These are phyloP conservation scores for Pseudocercospora fuligena DNA, from an alignment of 2,329 filamentous ascomycete species.

Conservation along the genomic window DNA sequence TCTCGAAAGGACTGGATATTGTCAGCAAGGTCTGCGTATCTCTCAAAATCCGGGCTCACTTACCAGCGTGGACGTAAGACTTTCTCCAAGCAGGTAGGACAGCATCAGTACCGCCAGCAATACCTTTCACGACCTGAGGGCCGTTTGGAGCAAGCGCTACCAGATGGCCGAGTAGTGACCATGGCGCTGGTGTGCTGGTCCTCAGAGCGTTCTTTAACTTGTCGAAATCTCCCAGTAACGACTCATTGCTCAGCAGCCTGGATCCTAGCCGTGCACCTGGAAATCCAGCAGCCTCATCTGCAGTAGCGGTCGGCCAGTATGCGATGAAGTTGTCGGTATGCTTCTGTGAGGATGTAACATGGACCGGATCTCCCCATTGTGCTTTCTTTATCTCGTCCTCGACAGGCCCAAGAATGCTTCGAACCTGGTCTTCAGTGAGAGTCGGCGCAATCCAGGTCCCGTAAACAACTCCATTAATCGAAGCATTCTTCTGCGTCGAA, in stretches of 20 bases:
- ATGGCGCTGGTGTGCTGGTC: not conserved
- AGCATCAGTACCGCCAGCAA: slow-evolving; percentile 25
- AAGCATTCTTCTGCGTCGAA: slow-evolving; percentile 1
- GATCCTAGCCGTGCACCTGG: slow-evolving; percentile 13
- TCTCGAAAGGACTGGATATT: slow-evolving; percentile 10
- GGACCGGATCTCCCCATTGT: slow-evolving; percentile 5
- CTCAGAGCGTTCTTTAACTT: slow-evolving; percentile 10
- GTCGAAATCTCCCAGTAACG: slow-evolving; percentile 4
- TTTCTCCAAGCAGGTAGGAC: slow-evolving; percentile 29
- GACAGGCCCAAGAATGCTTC: not conserved
- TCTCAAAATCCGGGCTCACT: not conserved
- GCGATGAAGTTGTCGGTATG: slow-evolving; percentile 1
- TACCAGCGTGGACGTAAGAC: slow-evolving; percentile 23
- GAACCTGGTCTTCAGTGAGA: not conserved
- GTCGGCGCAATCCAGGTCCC: not conserved
- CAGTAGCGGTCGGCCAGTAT: not conserved
- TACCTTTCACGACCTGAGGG: slow-evolving; percentile 13
- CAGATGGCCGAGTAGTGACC: slow-evolving; percentile 15
- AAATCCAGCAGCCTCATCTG: slow-evolving; percentile 14
- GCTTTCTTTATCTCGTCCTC: slow-evolving; percentile 1
- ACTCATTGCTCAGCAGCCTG: slow-evolving; percentile 16
- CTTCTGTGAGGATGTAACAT: not conserved
- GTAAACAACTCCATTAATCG: slow-evolving; percentile 9
- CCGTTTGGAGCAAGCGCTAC: slow-evolving; percentile 19
- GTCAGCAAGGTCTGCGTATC: not conserved